Evolutionary conservation across 345 rosid genomes (phyloP).

Genomic region (Eucalyptus fibrosa): DNA sequence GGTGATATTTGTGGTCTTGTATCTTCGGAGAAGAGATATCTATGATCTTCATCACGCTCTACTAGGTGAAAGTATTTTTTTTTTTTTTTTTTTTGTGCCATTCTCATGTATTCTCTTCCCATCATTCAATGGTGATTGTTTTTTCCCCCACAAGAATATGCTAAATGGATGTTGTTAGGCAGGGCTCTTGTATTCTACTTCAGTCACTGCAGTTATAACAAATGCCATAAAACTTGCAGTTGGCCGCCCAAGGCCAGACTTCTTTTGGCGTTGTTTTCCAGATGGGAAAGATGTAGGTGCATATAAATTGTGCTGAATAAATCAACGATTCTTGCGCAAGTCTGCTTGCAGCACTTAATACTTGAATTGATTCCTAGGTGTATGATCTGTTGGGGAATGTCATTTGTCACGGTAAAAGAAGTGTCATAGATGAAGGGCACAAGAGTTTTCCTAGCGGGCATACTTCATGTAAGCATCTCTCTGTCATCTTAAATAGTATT

Average conservation of each 20-base stretch:
- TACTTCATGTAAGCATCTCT: conserved; percentile 45
- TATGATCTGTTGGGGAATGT: conserved; percentile 52
- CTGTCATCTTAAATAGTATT: not conserved
- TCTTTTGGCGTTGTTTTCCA: conserved; percentile 97
- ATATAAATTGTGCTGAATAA: not conserved
- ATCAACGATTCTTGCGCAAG: not conserved
- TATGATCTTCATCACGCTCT: conserved; percentile 78
- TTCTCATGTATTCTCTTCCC: not conserved
- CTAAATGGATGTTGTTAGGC: not conserved
- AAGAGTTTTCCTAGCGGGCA: conserved; percentile 93
- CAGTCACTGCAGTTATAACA: conserved; percentile 66
- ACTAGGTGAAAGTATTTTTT: conserved; percentile 41
- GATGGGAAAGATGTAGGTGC: conserved; percentile 56
- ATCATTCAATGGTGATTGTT: not conserved
- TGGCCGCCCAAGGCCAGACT: conserved; percentile 87
- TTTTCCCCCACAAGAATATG: not conserved
- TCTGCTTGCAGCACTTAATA: not conserved
- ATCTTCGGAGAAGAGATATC: conserved; percentile 38
- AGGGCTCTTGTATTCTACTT: conserved; percentile 52
- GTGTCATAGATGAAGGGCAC: conserved; percentile 67
- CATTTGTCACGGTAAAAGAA: conserved; percentile 48
- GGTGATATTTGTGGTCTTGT: conserved; percentile 29
- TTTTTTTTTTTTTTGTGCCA: not conserved
- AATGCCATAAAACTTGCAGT: conserved; percentile 68
- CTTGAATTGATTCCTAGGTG: conserved; percentile 1